These are phyloP conservation scores for Leptodermis oblonga DNA, from an alignment of 257 asterid genomes.

Conservation along the genomic window DNA sequence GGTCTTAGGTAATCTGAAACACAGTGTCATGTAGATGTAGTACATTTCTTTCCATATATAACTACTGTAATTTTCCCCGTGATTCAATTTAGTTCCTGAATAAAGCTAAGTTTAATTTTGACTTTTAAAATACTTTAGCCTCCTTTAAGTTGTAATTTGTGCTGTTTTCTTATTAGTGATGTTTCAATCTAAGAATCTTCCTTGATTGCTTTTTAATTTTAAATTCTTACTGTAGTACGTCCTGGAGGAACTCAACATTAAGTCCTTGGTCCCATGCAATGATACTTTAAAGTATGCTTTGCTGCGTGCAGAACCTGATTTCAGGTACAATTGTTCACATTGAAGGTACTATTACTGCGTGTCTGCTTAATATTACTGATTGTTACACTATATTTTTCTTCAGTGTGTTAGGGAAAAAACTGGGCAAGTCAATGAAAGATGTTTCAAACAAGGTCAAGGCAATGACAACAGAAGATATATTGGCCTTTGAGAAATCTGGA, in stretches of 20 bases:
- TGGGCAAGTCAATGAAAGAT: conserved; percentile 86
- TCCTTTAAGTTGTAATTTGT: not conserved
- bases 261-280: conserved; percentile 73
- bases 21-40: too few species aligned
- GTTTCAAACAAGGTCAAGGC: conserved; percentile 76
- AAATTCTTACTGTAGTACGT: conserved; percentile 38
- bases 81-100: not conserved
- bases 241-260: conserved; percentile 90
- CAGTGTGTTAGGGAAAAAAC: conserved; percentile 75
- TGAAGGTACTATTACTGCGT: not conserved
- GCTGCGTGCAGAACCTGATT: conserved; percentile 95
- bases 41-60: too few species aligned
- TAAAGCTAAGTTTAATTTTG: not conserved
- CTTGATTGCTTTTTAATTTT: not conserved
- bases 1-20: not conserved
- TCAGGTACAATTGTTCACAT: conserved; percentile 34
- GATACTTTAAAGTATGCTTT: conserved; percentile 80
- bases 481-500: conserved; percentile 83
- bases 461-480: conserved; percentile 72
- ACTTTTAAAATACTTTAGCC: not conserved
- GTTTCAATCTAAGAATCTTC: not conserved
- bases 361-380: not conserved
- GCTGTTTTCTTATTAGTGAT: not conserved
- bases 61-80: not conserved
- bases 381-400: conserved; percentile 9